A percentile compares a stretch with the other conserved stretches of the same genome.
Conservation (phyloP, 768 basidiomycete genomes). For the Pulveroboletus sp. region DNA sequence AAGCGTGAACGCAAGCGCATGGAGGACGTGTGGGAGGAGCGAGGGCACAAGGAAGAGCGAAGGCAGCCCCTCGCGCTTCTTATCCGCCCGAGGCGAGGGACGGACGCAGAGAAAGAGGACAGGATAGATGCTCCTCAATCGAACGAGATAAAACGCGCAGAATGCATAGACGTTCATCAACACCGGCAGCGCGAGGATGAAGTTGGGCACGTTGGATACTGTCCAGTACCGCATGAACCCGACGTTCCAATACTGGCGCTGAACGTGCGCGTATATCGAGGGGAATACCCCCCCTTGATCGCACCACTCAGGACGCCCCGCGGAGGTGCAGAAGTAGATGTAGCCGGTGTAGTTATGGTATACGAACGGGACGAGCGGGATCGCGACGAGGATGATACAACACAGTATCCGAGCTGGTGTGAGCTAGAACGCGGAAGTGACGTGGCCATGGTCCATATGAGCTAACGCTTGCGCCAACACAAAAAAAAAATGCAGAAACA, state of each 20-base stretch:
- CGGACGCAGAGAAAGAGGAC: neutral
- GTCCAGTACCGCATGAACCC: conserved; percentile 90
- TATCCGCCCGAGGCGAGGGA: neutral
- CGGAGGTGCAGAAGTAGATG: conserved; percentile 51
- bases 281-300: conserved; percentile 39
- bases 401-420: conserved; percentile 30
- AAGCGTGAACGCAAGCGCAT: conserved; percentile 57
- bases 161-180: conserved; percentile 45
- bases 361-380: conserved; percentile 63
- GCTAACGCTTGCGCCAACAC: neutral
- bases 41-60: conserved; percentile 37
- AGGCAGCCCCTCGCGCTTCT: neutral
- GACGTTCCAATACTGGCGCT: conserved; percentile 79
- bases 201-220: conserved; percentile 77
- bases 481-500: neutral
- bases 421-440: conserved; percentile 26
- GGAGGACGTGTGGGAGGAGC: conserved; percentile 69
- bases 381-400: conserved; percentile 38
- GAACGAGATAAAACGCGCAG: conserved; percentile 22
- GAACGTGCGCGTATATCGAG: conserved; percentile 77
- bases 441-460: neutral
- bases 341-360: conserved; percentile 69
- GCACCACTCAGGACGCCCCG: conserved; percentile 59
- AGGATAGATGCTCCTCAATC: conserved; percentile 2
- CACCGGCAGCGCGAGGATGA: conserved; percentile 71